These are phyloP conservation scores for Striga asiatica DNA, from an alignment of 257 asterid species.

Conservation along the genomic window DNA sequence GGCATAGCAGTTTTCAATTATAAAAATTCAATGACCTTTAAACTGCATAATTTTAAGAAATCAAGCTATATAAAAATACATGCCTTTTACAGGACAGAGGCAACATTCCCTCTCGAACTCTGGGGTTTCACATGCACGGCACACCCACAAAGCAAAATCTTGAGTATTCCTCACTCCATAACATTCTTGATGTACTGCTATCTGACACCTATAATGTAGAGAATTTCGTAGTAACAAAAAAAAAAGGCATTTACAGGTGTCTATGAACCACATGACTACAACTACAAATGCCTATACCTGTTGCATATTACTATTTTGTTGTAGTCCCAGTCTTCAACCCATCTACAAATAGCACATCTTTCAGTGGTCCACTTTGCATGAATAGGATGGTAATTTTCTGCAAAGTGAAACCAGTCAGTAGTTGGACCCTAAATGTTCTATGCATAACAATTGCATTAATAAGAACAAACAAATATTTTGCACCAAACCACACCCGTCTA, in stretches of 20 bases:
- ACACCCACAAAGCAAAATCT: conserved; percentile 89
- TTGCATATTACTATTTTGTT: conserved; percentile 93
- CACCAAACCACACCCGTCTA: too few relatives aligned
- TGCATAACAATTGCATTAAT: conserved; percentile 4
- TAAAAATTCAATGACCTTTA: neutral
- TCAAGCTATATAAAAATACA: conserved; percentile 17
- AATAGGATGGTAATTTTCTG: too few relatives aligned
- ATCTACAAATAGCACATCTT: too few relatives aligned
- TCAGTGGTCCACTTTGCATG: too few relatives aligned
- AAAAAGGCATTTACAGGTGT: conserved; percentile 5
- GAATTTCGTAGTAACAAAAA: neutral
- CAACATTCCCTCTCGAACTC: conserved; percentile 79
- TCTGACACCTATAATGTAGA: conserved; percentile 61
- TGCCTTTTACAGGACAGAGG: conserved; percentile 94
- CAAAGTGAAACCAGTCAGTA: too few relatives aligned
- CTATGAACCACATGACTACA: conserved; percentile 4
- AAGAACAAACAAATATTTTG: neutral
- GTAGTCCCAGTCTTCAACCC: conserved; percentile 99
- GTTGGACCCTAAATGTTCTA: neutral
- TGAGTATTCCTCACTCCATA: conserved; percentile 52
- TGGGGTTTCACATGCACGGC: conserved; percentile 91
- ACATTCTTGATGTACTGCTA: conserved; percentile 97
- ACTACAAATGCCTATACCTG: conserved; percentile 43
- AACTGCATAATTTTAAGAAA: neutral
- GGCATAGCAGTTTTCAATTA: conserved; percentile 22